Base-by-base conservation (phyloP, 2,329 filamentous ascomycete genomes). In the Exophiala xenobiotica region DNA sequence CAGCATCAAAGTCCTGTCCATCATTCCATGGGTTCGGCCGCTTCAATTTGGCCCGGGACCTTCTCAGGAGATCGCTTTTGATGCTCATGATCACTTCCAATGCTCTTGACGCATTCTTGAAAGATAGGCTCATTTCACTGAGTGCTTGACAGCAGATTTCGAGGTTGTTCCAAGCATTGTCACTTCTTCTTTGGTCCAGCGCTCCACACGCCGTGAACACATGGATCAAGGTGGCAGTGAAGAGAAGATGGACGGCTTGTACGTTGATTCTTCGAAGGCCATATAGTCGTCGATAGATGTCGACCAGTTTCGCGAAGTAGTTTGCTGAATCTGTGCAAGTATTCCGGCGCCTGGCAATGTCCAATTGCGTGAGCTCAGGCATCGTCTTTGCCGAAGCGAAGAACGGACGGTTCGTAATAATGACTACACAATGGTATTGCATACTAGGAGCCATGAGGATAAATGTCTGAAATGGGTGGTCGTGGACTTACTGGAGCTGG, bases 231-330 rank as follows among this genome's bases (percentile, higher is more conserved):
- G 54, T 55, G 6, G 51, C 56, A 4, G 58, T 59, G 23, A 61
- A 61, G 16, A 59, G 56, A 18, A 57, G 49, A 43, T 61, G 58
- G 14, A 61, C 58, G 4, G 51, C 49, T 29, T 61, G 58, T 14
- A 59, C 51, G 33, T 61, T 61, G 38, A 59, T 54, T 12, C 51
- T 49, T 29, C 56, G 37, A 14, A 59, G 46, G 7, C 43, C 44
- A 18, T 53, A 57, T 11, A 49, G 42, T 12, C 51, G 48, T n/a
- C 56, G 56, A 26, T 53, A 53, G 3, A 44, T 49, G 22, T 57
- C 49, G 14, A 60, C 37, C 12, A 60, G 37, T 37, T 19, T 53
- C 14, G 53, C 53, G 20, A 56, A 12, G 20, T 41, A 45, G 27
- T 53, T 53, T 6, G 53, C 53, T 6, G 53, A 49, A 7, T 38